phyloP scores from a whole-genome alignment of 768 basidiomycete genomes.

The Wakefieldia striispora region DNA sequence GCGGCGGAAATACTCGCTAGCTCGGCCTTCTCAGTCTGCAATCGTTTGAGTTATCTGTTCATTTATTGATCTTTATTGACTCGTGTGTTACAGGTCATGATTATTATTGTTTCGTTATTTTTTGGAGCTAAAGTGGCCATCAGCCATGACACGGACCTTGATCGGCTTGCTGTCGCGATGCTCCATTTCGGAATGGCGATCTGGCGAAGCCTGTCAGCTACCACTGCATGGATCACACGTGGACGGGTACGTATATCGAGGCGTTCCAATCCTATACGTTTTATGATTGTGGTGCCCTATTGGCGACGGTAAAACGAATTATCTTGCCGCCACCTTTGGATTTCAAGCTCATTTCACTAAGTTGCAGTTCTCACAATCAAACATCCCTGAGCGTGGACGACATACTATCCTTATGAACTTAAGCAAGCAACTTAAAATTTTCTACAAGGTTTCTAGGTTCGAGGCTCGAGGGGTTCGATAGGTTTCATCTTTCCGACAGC shows the following conservation, averaged over 20 bases:
- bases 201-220: neutral
- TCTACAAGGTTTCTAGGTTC: no score
- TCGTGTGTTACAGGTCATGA: neutral
- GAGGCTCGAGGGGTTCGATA: neutral
- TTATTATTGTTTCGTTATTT: neutral
- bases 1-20: neutral
- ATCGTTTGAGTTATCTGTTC: neutral
- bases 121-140: neutral
- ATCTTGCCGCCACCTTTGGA: neutral
- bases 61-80: neutral
- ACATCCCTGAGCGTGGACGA: conserved; percentile 8
- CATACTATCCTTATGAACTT: neutral
- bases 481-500: neutral
- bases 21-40: neutral
- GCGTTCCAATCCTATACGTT: no score
- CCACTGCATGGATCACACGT: neutral
- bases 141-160: neutral
- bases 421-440: neutral
- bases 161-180: neutral
- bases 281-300: no score
- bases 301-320: neutral
- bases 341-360: neutral
- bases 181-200: neutral
- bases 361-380: neutral
- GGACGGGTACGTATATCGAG: no score